A percentile compares a stretch with the other conserved stretches of the same genome.
These are phyloP conservation scores for Saccharomyces hybrid DNA, from an alignment of 1,139 yeast species.

Conservation along the genomic window DNA sequence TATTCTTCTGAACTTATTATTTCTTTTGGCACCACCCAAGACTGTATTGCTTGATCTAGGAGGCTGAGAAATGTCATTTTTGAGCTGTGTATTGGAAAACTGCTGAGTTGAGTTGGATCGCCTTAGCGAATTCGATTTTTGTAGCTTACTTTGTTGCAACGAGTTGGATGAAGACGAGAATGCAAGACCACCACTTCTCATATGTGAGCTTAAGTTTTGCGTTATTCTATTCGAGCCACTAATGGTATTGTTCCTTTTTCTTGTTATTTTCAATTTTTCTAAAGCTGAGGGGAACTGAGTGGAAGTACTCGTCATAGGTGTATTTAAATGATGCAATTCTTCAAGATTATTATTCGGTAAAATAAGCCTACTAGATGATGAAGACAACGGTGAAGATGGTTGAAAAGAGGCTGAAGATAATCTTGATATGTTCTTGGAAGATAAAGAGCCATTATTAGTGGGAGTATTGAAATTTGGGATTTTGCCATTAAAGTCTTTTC, in stretches of 20 bases:
- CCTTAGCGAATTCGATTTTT: background rate
- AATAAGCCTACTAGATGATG: background rate
- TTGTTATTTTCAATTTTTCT: constrained; percentile 17
- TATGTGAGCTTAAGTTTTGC: constrained; percentile 14
- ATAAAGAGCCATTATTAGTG: background rate
- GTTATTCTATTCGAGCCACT: constrained; percentile 9
- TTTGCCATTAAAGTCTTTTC: background rate
- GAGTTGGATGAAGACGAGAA: background rate
- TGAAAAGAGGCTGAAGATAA: background rate
- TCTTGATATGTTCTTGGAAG: background rate
- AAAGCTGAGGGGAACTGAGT: constrained; percentile 19
- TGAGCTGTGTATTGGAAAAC: background rate
- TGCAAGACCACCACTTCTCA: constrained; percentile 13
- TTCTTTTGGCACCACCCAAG: background rate
- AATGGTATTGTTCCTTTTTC: constrained; percentile 15
- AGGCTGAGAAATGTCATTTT: background rate
- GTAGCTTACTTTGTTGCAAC: background rate
- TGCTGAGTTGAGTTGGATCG: constrained; percentile 2
- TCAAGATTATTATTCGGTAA: background rate
- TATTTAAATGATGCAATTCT: background rate
- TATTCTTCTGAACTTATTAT: constrained; percentile 9
- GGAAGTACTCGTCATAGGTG: background rate
- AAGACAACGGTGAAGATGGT: background rate
- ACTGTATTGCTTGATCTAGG: background rate
- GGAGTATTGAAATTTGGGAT: background rate